Percentiles rank a stretch among this genome's conserved stretches.
Conservation (phyloP, 768 basidiomycete species). For the Nevesoporus exiguus region DNA sequence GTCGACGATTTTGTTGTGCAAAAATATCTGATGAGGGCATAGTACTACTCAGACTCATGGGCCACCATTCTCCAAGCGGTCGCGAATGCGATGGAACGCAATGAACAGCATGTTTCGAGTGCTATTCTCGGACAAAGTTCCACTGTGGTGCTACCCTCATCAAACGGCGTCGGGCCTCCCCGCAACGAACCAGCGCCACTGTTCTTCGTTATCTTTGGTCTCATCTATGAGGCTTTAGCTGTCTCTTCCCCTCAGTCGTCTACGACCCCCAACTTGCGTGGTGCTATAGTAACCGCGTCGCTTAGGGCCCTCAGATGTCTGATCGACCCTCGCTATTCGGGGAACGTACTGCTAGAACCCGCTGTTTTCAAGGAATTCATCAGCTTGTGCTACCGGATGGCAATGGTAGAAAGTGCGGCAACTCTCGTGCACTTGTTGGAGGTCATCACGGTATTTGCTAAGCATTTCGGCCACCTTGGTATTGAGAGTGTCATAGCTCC, state of each 20-base stretch:
- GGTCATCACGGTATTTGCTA: slow-evolving; percentile 58
- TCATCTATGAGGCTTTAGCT: slow-evolving; percentile 87
- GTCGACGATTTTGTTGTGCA: slow-evolving; percentile 25
- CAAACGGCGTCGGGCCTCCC: slow-evolving; percentile 20
- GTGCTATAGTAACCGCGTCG: slow-evolving; percentile 53
- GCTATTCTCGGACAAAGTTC: slow-evolving; percentile 73
- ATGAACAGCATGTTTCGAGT: slow-evolving; percentile 63
- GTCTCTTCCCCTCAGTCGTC: slow-evolving; percentile 61
- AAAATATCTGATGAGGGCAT: slow-evolving; percentile 1
- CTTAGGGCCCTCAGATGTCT: slow-evolving; percentile 77
- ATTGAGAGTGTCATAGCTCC: slow-evolving; percentile 20
- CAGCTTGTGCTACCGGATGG: slow-evolving; percentile 84
- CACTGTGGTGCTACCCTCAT: slow-evolving; percentile 13
- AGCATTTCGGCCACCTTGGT: slow-evolving; percentile 31
- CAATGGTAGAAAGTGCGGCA: slow-evolving; percentile 74
- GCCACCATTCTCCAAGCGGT: slow-evolving; percentile 80
- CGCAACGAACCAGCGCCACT: slow-evolving; percentile 66
- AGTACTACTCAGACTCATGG: slow-evolving; percentile 91
- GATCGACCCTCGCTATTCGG: slow-evolving; percentile 77
- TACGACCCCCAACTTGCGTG: slow-evolving; percentile 38
- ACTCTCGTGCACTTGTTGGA: slow-evolving; percentile 74
- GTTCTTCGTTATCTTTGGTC: slow-evolving; percentile 88
- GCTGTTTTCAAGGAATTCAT: slow-evolving; percentile 88
- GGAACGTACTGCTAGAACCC: slow-evolving; percentile 75
- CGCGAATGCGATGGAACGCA: slow-evolving; percentile 69